phyloP scores from a whole-genome alignment of 306 rosid species.

The Senna siamea region DNA sequence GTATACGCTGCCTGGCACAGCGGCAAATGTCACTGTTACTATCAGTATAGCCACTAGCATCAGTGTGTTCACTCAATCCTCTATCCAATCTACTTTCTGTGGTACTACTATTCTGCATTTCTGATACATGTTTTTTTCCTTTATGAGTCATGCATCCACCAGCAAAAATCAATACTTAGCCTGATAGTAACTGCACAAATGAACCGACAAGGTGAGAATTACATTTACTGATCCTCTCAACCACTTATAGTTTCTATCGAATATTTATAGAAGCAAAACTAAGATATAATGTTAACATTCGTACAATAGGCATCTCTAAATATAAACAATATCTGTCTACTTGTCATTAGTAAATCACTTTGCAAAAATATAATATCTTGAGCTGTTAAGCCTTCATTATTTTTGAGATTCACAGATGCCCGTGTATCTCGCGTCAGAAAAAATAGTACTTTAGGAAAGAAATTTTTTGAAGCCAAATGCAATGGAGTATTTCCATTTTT shows the following conservation, averaged over 20 bases:
- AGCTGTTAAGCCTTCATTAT: neutral
- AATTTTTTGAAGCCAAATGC: constrained; percentile 39
- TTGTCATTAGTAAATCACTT: neutral
- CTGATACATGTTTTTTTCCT: neutral
- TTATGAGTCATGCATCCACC: neutral
- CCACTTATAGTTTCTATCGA: too few relatives aligned
- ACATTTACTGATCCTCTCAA: too few relatives aligned
- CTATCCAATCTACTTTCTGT: neutral
- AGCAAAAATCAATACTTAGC: too few relatives aligned
- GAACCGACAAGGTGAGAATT: too few relatives aligned
- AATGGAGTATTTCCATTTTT: neutral
- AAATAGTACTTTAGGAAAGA: neutral
- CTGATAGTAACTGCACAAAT: neutral
- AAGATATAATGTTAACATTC: neutral
- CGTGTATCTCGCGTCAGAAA: neutral
- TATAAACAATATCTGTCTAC: neutral
- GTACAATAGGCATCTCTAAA: too few relatives aligned
- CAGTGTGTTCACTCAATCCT: neutral
- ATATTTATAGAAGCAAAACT: neutral
- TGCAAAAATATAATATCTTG: neutral
- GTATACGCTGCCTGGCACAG: neutral
- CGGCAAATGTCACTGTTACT: neutral
- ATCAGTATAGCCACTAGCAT: neutral
- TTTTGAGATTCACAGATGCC: neutral
- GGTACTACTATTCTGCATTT: neutral